Evolutionary conservation across 257 asterid genomes (phyloP).

Genomic region (Nicotiana tomentosiformis): DNA sequence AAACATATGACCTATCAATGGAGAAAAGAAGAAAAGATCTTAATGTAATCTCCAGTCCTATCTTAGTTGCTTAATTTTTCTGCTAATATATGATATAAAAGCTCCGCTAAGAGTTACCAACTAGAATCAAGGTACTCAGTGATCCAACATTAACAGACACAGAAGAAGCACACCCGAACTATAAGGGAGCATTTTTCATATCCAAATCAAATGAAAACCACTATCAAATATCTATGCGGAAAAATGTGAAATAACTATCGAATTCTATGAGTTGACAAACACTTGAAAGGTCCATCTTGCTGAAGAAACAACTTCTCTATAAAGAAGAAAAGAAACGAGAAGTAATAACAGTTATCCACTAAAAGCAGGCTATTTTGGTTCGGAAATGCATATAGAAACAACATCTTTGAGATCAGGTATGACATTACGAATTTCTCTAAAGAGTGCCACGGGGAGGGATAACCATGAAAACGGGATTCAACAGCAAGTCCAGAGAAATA

Average conservation of each 20-base stretch:
- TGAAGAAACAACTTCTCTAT: not conserved
- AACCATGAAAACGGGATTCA: not conserved
- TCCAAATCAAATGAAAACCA: not conserved
- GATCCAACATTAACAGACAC: not conserved
- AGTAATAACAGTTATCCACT: not conserved
- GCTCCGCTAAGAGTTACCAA: not conserved
- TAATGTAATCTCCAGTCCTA: not conserved
- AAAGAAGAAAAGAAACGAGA: not conserved
- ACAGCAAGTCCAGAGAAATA: not conserved
- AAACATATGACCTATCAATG: not conserved
- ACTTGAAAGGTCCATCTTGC: not conserved
- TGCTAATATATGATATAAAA: not conserved
- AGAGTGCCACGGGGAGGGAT: not conserved
- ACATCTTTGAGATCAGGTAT: not conserved
- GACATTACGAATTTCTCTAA: not conserved
- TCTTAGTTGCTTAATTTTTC: not conserved
- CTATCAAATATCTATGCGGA: not conserved
- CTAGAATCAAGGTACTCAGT: not conserved
- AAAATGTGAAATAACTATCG: not conserved
- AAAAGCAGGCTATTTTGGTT: not conserved
- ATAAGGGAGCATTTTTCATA: not conserved
- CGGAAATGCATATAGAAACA: not conserved
- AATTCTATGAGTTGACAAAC: not conserved
- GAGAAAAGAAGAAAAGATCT: not conserved
- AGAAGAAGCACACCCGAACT: not conserved